Evolutionary conservation across 371 early-diverging fungal species (phyloP), one percentile per base, ranked within the genome.

Genomic region (Encephalitozoon romaleae): DNA sequence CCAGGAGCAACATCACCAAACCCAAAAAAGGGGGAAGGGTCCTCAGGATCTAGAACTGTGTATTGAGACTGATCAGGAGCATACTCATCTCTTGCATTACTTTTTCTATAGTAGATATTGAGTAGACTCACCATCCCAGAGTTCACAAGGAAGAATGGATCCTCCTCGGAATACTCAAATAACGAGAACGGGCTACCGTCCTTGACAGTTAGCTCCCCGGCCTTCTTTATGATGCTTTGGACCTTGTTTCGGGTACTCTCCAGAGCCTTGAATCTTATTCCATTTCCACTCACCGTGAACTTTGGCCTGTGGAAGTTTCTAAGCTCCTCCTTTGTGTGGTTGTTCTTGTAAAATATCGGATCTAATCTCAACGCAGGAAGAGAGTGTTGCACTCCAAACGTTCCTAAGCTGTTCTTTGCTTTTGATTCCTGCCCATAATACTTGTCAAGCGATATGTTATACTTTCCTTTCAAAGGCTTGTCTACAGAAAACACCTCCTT

Each of bases 91-190:
- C 76, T 71, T 9, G 59, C 21, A 30, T 51, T 78, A 6, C 86
- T 89, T 83, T 95, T 97, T 42, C 98, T 88, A 78, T 95, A 97
- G 84, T 94, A 99, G 78, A 94, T 96, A 78, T 92, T 90, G 11
- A 96, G 84, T 59, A 96, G 83, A 53, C 91, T 91, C 42, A 92
- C 96, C 99, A 99, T 99, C 30, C 99, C 98, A 21, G 89, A 86
- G 77, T 95, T 96, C 34, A 89, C 89, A 55, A 99, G 81, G 38
- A 97, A 89, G 2, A 92, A 91, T n/a, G 99, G 99, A 80, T 93
- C 90, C 83, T 97, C 97, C 83, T 99, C 90, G 9, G 94, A 92
- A 82, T 94, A 97, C 83, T 98, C 99, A 53, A 95, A 81, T 47
- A 98, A 79, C 0, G 92, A 88, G 85, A 90, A 94, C 30, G 90